Evolutionary conservation across 805 yeast species (phyloP).

Genomic region (Saturnispora kantuleensis): DNA sequence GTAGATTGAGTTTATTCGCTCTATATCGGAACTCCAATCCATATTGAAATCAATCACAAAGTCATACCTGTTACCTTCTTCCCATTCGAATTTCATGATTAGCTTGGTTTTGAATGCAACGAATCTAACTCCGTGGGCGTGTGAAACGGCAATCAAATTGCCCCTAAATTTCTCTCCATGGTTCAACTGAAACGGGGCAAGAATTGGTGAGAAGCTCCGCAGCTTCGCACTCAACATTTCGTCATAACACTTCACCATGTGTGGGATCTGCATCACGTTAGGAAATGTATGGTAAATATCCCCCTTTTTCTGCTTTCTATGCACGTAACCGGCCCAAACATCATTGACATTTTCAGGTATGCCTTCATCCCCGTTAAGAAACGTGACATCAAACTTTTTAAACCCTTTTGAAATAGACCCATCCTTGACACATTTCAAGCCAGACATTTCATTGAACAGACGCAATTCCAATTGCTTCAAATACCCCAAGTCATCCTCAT

Average conservation of each 20-base stretch:
- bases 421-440: background rate
- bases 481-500: background rate
- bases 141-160: constrained; percentile 15
- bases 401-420: background rate
- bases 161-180: constrained; percentile 17
- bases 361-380: constrained; percentile 2
- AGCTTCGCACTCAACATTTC: constrained; percentile 1
- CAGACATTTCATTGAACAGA: background rate
- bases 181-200: background rate
- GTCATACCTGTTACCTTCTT: background rate
- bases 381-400: background rate
- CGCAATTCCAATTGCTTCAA: background rate
- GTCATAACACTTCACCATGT: background rate
- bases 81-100: constrained; percentile 13
- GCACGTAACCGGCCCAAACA: constrained; percentile 2
- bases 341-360: constrained; percentile 4
- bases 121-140: constrained; percentile 8
- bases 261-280: background rate
- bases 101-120: constrained; percentile 4
- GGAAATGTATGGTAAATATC: background rate
- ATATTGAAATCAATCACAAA: constrained; percentile 21
- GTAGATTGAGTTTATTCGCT: constrained; percentile 1
- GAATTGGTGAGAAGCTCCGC: background rate
- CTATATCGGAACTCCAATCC: background rate
- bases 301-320: background rate